A percentile compares a stretch with the other conserved stretches of the same genome.
These are phyloP conservation scores for Echeveria elegans DNA, from an alignment of 164 flowering plant genomes.

Conservation along the genomic window DNA sequence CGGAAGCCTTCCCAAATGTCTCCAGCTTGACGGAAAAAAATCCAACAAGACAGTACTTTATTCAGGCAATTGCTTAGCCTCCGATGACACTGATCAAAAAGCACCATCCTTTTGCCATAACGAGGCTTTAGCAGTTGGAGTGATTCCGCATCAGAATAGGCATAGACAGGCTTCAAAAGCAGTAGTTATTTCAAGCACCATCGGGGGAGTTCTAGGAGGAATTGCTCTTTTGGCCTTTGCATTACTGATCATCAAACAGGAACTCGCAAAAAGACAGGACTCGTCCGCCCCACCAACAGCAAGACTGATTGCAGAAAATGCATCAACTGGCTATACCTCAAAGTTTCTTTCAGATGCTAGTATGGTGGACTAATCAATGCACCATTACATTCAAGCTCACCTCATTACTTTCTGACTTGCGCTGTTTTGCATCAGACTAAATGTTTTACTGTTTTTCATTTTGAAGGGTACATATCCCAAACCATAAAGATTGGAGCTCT, in stretches of 20 bases:
- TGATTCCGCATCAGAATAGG: conserved; percentile 37
- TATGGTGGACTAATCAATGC: conserved; percentile 32
- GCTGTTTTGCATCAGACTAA: neutral
- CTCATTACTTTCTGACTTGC: neutral
- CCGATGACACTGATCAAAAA: conserved; percentile 41
- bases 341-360: conserved; percentile 83
- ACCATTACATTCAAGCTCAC: neutral
- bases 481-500: conserved; percentile 69
- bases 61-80: conserved; percentile 55
- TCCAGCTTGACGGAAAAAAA: conserved; percentile 22
- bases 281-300: conserved; percentile 26
- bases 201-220: conserved; percentile 44
- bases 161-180: conserved; percentile 28
- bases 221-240: conserved; percentile 29
- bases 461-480: conserved; percentile 78
- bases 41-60: conserved; percentile 37
- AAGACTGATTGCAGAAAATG: conserved; percentile 42
- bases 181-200: conserved; percentile 32
- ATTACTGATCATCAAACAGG: conserved; percentile 31
- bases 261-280: conserved; percentile 17
- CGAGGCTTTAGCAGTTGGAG: conserved; percentile 91
- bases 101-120: conserved; percentile 65
- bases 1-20: conserved; percentile 66
- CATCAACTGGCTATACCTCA: conserved; percentile 56
- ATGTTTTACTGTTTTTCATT: neutral